phyloP scores from a whole-genome alignment of 495 filamentous ascomycete species.

The Tuber borchii region DNA sequence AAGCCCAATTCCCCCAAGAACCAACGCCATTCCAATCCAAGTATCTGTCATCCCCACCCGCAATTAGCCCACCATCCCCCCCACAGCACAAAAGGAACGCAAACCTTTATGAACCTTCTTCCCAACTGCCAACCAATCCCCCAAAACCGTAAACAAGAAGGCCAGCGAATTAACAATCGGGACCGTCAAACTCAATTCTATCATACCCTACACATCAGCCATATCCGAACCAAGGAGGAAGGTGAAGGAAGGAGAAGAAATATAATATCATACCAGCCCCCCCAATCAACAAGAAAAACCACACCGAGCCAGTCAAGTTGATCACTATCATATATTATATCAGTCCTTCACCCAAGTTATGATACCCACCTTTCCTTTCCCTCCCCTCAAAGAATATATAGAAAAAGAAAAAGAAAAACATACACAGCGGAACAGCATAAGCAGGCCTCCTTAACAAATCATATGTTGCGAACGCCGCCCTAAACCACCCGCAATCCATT shows the following conservation, averaged over 20 bases:
- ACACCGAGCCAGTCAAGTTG: constrained; percentile 89
- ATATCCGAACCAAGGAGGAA: neutral
- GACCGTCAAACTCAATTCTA: constrained; percentile 86
- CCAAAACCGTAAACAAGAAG: constrained; percentile 89
- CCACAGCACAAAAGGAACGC: neutral
- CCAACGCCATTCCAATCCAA: constrained; percentile 78
- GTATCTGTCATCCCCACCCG: constrained; percentile 56
- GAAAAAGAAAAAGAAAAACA: neutral
- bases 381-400: neutral
- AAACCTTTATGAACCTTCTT: constrained; percentile 72
- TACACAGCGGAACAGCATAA: constrained; percentile 69
- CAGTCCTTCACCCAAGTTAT: constrained; percentile 2
- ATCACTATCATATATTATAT: constrained; percentile 48
- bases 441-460: constrained; percentile 73
- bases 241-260: too few relatives aligned
- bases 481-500: constrained; percentile 34
- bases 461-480: constrained; percentile 61
- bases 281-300: constrained; percentile 95
- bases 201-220: neutral
- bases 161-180: constrained; percentile 91
- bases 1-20: constrained; percentile 74
- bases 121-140: constrained; percentile 88
- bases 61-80: constrained; percentile 4
- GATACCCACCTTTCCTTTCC: too few relatives aligned
- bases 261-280: constrained; percentile 58